Evolutionary conservation across 768 basidiomycete genomes (phyloP), one percentile per base, ranked within the genome.

Genomic region (Boletellus ananiceps): DNA sequence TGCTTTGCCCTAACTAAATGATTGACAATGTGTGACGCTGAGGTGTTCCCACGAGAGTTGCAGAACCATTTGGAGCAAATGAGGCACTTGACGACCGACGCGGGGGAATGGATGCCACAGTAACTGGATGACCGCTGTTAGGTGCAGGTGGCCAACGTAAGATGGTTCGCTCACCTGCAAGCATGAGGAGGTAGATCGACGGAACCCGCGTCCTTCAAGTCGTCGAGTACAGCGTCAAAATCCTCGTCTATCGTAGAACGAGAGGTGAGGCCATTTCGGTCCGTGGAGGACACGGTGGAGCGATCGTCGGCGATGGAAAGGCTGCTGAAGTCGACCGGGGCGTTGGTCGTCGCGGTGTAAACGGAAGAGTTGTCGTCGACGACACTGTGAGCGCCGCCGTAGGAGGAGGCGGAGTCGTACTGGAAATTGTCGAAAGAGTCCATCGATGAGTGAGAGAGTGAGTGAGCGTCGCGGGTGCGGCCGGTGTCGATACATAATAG

Each of bases 1-100:
- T 99, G 96, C 71, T 97, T 97, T 27, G 96, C 94, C 62, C 95
- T 92, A 42, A 99, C 96, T 51, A 99, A 81, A 72, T 99, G 96
- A 69, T 97, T 97, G 57, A 99, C 95, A 60, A 99, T 98, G 66
- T 99, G 96, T 1, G 95, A 98, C 2, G 94, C 93, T 2, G 94
- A 96, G 5, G 94, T 96, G 62, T 96, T 96, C 49, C 94, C 94
- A 29, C 96, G 83, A 11, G 95, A 95, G 67, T 99, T 99, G 76
- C 96, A 99, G 68, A 99, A 99, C 93, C 93, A 95, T 66, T 94
- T 94, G 16, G 84, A 80, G 63, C 93, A 95, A 42, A 94, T 64
- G 42, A 93, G 78, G 59, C 93, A 95, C 70, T 95, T 96, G 53
- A 98, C 96, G 21, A 99, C 96, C 32, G 91, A 93, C 6, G 94